Evolutionary conservation across 345 rosid species (phyloP).

Genomic region (Rubroshorea leprosula): DNA sequence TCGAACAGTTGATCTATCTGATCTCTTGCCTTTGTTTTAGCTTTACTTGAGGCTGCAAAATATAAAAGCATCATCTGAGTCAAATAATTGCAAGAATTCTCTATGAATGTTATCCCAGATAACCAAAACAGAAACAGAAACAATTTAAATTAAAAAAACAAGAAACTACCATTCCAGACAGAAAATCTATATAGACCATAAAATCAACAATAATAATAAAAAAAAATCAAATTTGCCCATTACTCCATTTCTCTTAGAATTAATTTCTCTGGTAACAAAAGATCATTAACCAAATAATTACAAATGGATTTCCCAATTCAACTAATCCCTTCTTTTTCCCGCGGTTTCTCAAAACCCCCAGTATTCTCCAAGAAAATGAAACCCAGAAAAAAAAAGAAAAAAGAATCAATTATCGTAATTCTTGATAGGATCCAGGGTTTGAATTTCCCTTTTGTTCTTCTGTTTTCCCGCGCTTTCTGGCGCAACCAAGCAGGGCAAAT

Average conservation of each 20-base stretch:
- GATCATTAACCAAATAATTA: neutral
- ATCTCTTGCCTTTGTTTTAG: slow-evolving; percentile 19
- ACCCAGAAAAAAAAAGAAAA: neutral
- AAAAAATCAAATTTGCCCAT: neutral
- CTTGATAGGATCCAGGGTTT: neutral
- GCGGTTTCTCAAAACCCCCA: slow-evolving; percentile 22
- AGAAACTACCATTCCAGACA: neutral
- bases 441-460: too few species aligned
- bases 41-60: slow-evolving; percentile 23
- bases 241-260: neutral
- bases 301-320: neutral
- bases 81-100: neutral
- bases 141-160: neutral
- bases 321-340: slow-evolving; percentile 5
- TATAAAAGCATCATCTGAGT: neutral
- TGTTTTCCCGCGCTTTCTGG: slow-evolving; percentile 19
- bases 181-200: neutral
- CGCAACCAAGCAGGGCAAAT: neutral
- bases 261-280: neutral
- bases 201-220: neutral
- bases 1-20: slow-evolving; percentile 29
- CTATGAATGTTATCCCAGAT: neutral
- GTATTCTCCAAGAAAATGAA: neutral
- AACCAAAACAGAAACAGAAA: neutral
- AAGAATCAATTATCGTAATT: neutral